Evolutionary conservation across 768 basidiomycete species (phyloP).

Genomic region (Naganishia randhawae): DNA sequence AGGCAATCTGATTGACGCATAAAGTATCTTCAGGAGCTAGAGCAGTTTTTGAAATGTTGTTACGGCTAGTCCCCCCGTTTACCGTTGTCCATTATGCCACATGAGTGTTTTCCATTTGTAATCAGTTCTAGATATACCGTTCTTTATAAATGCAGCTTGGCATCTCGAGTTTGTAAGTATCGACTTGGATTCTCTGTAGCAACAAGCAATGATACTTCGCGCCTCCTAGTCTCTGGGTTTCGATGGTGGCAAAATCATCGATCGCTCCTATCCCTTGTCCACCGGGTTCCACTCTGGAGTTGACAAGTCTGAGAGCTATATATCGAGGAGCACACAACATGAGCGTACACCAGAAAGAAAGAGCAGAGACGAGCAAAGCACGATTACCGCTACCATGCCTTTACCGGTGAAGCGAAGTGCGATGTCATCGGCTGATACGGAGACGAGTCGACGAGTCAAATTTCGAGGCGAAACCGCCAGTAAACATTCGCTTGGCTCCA

Average conservation of each 20-base stretch:
- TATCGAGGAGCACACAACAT: not conserved
- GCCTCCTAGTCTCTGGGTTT: not conserved
- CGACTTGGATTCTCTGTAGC: not conserved
- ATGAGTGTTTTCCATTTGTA: constrained; percentile 8
- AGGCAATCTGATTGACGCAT: constrained; percentile 28
- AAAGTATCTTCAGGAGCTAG: not conserved
- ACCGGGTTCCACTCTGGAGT: too few relatives aligned
- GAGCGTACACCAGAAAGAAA: not conserved
- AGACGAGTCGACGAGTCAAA: constrained; percentile 1
- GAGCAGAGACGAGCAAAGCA: not conserved
- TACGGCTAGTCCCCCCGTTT: not conserved
- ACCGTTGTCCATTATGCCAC: not conserved
- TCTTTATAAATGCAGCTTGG: constrained; percentile 1
- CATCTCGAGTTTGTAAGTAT: not conserved
- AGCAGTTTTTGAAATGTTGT: not conserved
- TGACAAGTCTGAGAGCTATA: too few relatives aligned
- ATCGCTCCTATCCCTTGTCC: constrained; percentile 22
- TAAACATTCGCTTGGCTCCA: not conserved
- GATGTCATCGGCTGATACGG: not conserved
- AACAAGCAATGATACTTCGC: not conserved
- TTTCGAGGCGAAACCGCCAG: not conserved
- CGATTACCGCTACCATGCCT: not conserved
- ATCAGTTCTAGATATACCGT: constrained; percentile 13
- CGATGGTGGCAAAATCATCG: constrained; percentile 13
- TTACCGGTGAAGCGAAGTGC: not conserved